Percentiles rank a stretch among this genome's conserved stretches.
Evolutionary conservation across 352 stramenopile genomes (phyloP).

Genomic region (Globisporangium megalacanthum): DNA sequence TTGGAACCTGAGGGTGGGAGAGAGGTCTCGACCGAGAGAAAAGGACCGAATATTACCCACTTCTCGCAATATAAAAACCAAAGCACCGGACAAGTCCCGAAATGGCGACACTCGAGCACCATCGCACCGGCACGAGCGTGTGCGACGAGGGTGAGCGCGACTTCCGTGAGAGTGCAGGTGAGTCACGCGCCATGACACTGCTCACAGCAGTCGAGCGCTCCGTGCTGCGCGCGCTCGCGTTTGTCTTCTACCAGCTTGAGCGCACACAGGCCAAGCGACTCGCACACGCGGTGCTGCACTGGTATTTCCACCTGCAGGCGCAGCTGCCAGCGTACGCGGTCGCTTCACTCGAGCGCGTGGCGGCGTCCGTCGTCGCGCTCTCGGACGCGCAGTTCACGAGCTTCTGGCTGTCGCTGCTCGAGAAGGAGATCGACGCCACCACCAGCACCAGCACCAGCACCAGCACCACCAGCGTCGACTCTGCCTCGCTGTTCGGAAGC

Average conservation of each 20-base stretch:
- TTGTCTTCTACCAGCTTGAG: conserved; percentile 62
- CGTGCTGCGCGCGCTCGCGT: conserved; percentile 57
- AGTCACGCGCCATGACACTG: conserved; percentile 34
- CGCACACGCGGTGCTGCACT: conserved; percentile 50
- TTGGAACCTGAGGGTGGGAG: too few relatives aligned
- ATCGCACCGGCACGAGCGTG: neutral
- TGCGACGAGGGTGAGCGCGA: neutral
- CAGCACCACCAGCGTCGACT: neutral
- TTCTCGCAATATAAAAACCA: too few relatives aligned
- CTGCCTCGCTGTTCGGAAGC: too few relatives aligned
- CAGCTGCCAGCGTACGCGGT: conserved; percentile 43
- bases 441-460: conserved; percentile 5
- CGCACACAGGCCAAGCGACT: conserved; percentile 48
- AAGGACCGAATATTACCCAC: too few relatives aligned
- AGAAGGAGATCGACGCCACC: conserved; percentile 31
- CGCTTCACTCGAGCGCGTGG: conserved; percentile 44
- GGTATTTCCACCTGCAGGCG: conserved; percentile 56
- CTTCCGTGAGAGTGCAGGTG: neutral
- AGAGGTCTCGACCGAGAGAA: too few relatives aligned
- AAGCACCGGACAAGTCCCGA: too few relatives aligned
- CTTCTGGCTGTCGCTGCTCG: conserved; percentile 63
- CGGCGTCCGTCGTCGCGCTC: conserved; percentile 52
- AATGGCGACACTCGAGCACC: too few relatives aligned
- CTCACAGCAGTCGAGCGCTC: conserved; percentile 53
- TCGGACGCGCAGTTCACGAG: conserved; percentile 57